phyloP scores from a whole-genome alignment of 257 asterid genomes.

The Capsicum pubescens region DNA sequence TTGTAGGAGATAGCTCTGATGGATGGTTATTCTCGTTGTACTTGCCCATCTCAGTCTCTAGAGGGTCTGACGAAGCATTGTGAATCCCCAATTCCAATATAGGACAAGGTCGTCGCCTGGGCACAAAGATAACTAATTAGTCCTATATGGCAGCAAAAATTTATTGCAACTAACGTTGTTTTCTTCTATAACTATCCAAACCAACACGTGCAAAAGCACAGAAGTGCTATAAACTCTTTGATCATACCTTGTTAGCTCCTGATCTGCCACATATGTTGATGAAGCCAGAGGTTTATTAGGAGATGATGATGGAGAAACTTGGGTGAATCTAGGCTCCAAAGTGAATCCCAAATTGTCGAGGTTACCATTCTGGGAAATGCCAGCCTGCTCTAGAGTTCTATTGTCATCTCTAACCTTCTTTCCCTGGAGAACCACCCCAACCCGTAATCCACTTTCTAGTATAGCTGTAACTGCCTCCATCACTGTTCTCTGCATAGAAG shows the following conservation, averaged over 20 bases:
- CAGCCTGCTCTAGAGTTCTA: slow-evolving; percentile 74
- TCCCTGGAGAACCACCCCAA: slow-evolving; percentile 78
- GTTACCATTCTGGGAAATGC: slow-evolving; percentile 59
- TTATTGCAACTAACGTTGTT: neutral
- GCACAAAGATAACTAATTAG: slow-evolving; percentile 26
- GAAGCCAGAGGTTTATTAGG: slow-evolving; percentile 39
- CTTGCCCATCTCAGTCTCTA: slow-evolving; percentile 45
- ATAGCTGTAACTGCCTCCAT: slow-evolving; percentile 76
- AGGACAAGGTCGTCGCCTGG: slow-evolving; percentile 66
- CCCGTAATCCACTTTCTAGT: slow-evolving; percentile 69
- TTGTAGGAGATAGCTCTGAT: slow-evolving; percentile 41
- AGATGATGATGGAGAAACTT: slow-evolving; percentile 42
- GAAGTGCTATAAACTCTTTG: neutral
- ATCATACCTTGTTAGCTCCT: slow-evolving; percentile 47
- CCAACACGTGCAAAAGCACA: neutral
- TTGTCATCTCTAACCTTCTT: slow-evolving; percentile 77
- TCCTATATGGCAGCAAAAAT: neutral
- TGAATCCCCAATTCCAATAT: slow-evolving; percentile 59
- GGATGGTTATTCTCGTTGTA: slow-evolving; percentile 37
- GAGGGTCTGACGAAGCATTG: slow-evolving; percentile 44
- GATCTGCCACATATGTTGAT: slow-evolving; percentile 45
- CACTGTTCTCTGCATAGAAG: slow-evolving; percentile 62
- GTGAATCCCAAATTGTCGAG: slow-evolving; percentile 68
- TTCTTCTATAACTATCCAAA: neutral
- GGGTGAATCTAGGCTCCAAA: slow-evolving; percentile 57